Evolutionary conservation across 139 green algal species (phyloP).

Genomic region (Desmodesmus armatus): DNA sequence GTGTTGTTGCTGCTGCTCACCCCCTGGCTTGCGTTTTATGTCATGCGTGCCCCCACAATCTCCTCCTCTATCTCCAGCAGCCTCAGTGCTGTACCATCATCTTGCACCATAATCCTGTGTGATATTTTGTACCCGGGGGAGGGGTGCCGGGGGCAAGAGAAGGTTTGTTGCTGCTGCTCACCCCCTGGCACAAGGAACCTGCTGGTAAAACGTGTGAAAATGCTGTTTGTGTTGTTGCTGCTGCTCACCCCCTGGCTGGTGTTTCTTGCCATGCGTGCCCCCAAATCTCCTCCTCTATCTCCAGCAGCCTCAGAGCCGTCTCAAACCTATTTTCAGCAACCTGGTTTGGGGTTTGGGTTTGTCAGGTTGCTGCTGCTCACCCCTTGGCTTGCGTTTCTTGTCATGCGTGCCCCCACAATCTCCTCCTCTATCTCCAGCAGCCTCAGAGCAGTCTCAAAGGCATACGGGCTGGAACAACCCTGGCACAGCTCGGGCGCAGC

Average conservation of each 20-base stretch:
- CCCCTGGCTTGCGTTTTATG: slow-evolving; percentile 1
- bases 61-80: slow-evolving; percentile 70
- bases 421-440: slow-evolving; percentile 70
- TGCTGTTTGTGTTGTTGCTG: no score
- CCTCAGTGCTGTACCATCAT: slow-evolving; percentile 80
- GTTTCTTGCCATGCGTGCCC: neutral
- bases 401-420: slow-evolving; percentile 28
- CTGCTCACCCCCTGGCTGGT: slow-evolving; percentile 18
- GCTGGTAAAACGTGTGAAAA: no score
- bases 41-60: slow-evolving; percentile 28
- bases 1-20: no score
- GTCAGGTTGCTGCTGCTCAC: no score
- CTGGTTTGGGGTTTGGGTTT: no score
- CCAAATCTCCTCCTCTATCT: slow-evolving; percentile 56
- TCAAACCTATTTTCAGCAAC: slow-evolving; percentile 63
- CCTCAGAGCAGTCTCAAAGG: slow-evolving; percentile 82
- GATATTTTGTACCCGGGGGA: no score
- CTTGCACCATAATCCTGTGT: neutral
- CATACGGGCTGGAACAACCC: slow-evolving; percentile 69
- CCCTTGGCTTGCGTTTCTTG: slow-evolving; percentile 1
- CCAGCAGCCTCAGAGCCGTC: slow-evolving; percentile 80
- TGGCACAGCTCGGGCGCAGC: neutral
- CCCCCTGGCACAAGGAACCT: no score
- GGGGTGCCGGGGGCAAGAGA: no score
- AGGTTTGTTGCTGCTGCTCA: no score